Evolutionary conservation across 306 rosid genomes (phyloP).

Genomic region (Prunus fruticosa): DNA sequence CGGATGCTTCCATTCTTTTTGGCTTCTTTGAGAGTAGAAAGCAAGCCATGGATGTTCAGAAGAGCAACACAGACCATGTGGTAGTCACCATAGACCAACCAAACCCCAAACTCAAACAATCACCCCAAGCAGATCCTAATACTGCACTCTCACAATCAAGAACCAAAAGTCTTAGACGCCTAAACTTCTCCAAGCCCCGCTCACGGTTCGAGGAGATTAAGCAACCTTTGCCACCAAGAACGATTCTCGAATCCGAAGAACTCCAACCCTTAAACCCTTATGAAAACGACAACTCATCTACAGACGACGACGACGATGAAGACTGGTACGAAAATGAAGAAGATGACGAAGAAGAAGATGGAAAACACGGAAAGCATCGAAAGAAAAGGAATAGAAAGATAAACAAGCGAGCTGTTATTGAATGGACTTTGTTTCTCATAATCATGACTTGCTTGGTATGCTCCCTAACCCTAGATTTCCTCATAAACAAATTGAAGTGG

Average conservation of each 20-base stretch:
- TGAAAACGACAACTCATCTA: constrained; percentile 13
- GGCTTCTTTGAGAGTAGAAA: not conserved
- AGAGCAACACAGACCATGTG: constrained; percentile 22
- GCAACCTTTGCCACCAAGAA: constrained; percentile 20
- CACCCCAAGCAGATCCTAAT: not conserved
- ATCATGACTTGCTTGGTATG: constrained; percentile 42
- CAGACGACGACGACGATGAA: constrained; percentile 25
- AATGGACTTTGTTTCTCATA: constrained; percentile 39
- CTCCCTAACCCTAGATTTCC: constrained; percentile 24
- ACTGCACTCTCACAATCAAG: constrained; percentile 13
- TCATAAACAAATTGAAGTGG: constrained; percentile 24
- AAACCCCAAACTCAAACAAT: constrained; percentile 7
- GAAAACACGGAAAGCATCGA: not conserved
- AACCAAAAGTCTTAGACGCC: constrained; percentile 32
- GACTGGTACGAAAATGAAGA: constrained; percentile 24
- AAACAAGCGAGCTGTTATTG: constrained; percentile 37
- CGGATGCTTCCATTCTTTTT: not conserved
- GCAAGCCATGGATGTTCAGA: constrained; percentile 11
- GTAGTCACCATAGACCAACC: constrained; percentile 35
- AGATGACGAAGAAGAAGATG: not conserved
- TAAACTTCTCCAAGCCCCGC: constrained; percentile 41
- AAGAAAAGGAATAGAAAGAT: constrained; percentile 29
- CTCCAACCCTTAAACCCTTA: constrained; percentile 3
- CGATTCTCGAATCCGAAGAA: constrained; percentile 25
- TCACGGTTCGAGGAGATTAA: constrained; percentile 44